Conservation (phyloP, 306 rosid species). For the Prunus salicina region DNA sequence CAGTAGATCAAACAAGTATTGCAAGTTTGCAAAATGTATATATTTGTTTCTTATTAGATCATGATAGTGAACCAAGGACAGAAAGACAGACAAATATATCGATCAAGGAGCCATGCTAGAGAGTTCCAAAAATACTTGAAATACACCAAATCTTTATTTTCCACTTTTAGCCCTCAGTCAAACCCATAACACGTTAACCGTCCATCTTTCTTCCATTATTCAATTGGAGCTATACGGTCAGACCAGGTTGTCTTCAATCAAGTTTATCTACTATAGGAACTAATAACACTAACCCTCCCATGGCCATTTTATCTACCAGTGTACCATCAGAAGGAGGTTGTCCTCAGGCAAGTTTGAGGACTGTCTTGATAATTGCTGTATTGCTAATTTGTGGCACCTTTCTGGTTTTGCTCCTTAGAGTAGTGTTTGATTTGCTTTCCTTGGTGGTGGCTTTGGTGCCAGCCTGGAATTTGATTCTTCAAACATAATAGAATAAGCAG, state of each 20-base stretch:
- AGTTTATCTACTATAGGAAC: not conserved
- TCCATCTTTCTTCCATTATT: not conserved
- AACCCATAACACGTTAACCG: not conserved
- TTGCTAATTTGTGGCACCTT: no score
- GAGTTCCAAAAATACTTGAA: not conserved
- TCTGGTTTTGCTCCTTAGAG: no score
- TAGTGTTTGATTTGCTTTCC: no score
- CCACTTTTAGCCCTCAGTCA: not conserved
- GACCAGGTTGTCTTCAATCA: not conserved
- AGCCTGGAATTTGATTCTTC: no score
- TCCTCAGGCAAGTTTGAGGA: no score
- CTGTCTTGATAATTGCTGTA: no score
- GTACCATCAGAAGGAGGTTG: no score
- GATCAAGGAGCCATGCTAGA: not conserved
- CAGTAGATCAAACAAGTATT: slow-evolving; percentile 3
- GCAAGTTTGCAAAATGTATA: not conserved
- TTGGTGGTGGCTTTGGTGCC: no score
- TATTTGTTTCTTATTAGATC: not conserved
- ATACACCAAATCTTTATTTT: not conserved
- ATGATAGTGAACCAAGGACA: not conserved
- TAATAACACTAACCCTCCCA: no score
- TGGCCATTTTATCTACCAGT: no score
- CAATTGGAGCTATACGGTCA: not conserved
- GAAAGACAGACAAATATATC: not conserved
- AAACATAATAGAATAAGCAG: no score